phyloP scores from a whole-genome alignment of 2,329 filamentous ascomycete genomes.

The Rutstroemia sp. region DNA sequence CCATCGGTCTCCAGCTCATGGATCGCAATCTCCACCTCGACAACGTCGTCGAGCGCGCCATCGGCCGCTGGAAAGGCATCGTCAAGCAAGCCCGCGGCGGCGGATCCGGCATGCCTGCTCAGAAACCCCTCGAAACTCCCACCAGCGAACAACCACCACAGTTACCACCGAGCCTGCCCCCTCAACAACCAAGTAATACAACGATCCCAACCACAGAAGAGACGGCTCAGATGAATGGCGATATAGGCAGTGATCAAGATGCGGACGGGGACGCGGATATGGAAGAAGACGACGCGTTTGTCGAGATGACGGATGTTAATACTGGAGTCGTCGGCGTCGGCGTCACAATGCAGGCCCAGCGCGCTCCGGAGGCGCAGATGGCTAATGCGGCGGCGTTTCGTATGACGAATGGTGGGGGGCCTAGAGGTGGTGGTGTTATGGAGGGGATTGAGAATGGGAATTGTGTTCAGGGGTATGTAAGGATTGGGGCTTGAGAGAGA shows the following conservation, averaged over 20 bases:
- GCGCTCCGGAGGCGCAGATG: constrained; percentile 18
- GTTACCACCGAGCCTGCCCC: background rate
- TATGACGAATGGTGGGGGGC: constrained; percentile 15
- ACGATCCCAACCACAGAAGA: background rate
- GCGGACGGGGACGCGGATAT: constrained; percentile 35
- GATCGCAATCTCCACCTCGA: constrained; percentile 47
- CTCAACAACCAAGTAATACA: constrained; percentile 1
- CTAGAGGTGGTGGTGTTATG: constrained; percentile 10
- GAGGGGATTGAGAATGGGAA: constrained; percentile 19
- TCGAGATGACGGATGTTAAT: constrained; percentile 35
- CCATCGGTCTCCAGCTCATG: constrained; percentile 40
- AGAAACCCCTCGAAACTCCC: constrained; percentile 36
- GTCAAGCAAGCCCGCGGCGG: constrained; percentile 44
- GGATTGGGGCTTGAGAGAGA: constrained; percentile 20
- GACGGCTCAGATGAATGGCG: constrained; percentile 5
- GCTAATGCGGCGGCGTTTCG: constrained; percentile 16
- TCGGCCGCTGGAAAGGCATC: constrained; percentile 55
- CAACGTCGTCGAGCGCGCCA: constrained; percentile 44
- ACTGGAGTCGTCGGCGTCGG: background rate
- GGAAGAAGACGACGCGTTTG: constrained; percentile 48
- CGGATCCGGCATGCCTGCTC: constrained; percentile 40
- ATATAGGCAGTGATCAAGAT: constrained; percentile 20
- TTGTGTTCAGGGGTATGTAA: constrained; percentile 21
- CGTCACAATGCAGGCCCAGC: constrained; percentile 2
- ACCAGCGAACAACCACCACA: constrained; percentile 4